Evolutionary conservation across 192 early-diverging fungal species (phyloP).

Genomic region (Rhizoclosmatium globosum): DNA sequence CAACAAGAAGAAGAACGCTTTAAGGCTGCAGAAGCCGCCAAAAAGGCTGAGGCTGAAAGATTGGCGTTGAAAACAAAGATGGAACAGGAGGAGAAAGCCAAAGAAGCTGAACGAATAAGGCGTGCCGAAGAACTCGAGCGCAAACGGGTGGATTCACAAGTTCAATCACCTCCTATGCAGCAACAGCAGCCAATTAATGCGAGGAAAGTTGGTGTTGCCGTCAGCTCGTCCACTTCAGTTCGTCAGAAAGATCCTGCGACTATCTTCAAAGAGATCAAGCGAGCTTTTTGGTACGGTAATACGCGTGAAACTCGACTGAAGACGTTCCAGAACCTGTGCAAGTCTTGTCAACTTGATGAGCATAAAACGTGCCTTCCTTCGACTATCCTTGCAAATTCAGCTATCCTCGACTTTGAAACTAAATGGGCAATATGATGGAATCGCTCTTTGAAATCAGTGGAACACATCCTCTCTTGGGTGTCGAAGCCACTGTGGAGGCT

Average conservation of each 20-base stretch:
- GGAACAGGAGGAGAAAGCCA: neutral
- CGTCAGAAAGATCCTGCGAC: neutral
- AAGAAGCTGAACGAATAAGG: no score
- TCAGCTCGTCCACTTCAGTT: no score
- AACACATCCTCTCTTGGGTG: neutral
- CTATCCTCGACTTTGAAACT: neutral
- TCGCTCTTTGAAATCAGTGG: neutral
- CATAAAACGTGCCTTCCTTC: neutral
- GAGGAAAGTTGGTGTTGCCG: no score
- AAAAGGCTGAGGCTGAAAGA: neutral
- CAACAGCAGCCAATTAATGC: no score
- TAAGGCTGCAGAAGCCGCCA: neutral
- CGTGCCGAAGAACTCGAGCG: no score
- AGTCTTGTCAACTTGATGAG: neutral
- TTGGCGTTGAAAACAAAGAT: neutral
- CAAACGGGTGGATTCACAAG: no score
- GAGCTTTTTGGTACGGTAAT: neutral
- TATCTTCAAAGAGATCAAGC: neutral
- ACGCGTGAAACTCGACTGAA: neutral
- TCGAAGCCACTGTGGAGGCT: neutral
- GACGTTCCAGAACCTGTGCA: neutral
- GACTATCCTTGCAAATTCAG: neutral
- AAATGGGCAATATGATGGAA: neutral
- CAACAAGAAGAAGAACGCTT: neutral
- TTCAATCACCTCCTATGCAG: no score